Percentiles rank a stretch among this genome's conserved stretches.
phyloP scores from a whole-genome alignment of 306 rosid genomes.

The Dalbergia oliveri region DNA sequence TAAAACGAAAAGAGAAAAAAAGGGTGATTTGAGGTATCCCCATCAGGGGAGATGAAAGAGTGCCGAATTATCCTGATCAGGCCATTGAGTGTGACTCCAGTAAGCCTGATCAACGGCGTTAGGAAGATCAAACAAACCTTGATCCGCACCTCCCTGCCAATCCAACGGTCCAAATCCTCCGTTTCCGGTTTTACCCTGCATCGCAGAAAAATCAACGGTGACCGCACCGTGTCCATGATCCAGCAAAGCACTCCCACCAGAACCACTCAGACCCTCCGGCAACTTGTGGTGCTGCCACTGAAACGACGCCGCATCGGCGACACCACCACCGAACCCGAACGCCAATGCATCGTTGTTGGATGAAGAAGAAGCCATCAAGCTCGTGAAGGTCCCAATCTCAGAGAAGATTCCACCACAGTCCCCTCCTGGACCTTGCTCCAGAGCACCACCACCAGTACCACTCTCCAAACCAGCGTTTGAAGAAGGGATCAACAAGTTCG shows the following conservation, averaged over 20 bases:
- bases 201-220: constrained; percentile 62
- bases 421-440: constrained; percentile 51
- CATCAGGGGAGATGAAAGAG: constrained; percentile 87
- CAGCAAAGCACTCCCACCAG: constrained; percentile 47
- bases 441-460: constrained; percentile 11
- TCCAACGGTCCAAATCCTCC: constrained; percentile 81
- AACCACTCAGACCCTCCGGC: constrained; percentile 55
- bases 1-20: not conserved
- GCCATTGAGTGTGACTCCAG: constrained; percentile 90
- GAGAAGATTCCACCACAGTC: constrained; percentile 77
- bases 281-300: constrained; percentile 61
- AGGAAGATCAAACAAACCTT: constrained; percentile 84
- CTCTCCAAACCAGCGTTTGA: constrained; percentile 49
- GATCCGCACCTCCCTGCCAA: constrained; percentile 80
- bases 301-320: constrained; percentile 66
- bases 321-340: constrained; percentile 56
- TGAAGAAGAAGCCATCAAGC: constrained; percentile 56
- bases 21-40: constrained; percentile 32
- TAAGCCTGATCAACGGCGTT: constrained; percentile 86
- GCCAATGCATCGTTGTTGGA: constrained; percentile 63
- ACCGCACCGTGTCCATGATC: constrained; percentile 54
- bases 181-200: constrained; percentile 53
- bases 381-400: constrained; percentile 79
- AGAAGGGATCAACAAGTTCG: constrained; percentile 46
- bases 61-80: constrained; percentile 73